Base-by-base conservation (phyloP, 2,329 filamentous ascomycete species). In the Nakataea oryzae region DNA sequence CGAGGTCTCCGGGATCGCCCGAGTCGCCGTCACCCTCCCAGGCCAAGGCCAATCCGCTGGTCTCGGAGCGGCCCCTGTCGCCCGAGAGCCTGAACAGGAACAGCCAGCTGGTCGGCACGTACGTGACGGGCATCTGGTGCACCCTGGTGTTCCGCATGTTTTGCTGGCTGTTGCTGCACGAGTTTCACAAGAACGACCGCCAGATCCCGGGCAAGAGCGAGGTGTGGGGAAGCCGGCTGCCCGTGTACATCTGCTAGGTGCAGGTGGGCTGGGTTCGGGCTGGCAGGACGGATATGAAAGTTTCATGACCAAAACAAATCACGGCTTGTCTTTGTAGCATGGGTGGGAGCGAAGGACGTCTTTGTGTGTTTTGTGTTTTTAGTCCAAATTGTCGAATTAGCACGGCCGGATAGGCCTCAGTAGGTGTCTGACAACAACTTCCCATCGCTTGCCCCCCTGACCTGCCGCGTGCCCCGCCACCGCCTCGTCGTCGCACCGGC, bases 81-180 rank as follows among this genome's bases (percentile, higher is more conserved):
- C 32, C n/a, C 47, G n/a, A 11, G 2, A 56, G n/a, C 13, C 59
- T 28, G 21, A 56, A 26, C 54, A 17, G 12, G 59, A 56, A 7
- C 47, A 6, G 4, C 28, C 12, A 24, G 50, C 14, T 61, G 26
- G 27, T 24, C 27, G 12, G 21, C 29, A 21, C 12, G 54, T 60
- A 66, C 27, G 70, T 69, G 1, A 68, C 68, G n/a, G 74, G 77
- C 9, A 76, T 83, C n/a, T 84, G 81, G 81, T 81, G 79, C 65
- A 79, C 78, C 9, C 70, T 85, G 24, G 74, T 84, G 4, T 81
- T 84, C 64, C 72, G 81, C 29, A 85, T 84, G 82, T 73, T 84
- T 28, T 84, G 81, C 68, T 84, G 81, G 83, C 70, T 84, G 61
- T 74, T 81, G 71, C 70, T 85, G 64, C 81, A 85, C 66, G 80